Percentiles rank a stretch among this genome's conserved stretches.
phyloP scores from a whole-genome alignment of 148 eudicot species.

The Suaeda aralocaspica region DNA sequence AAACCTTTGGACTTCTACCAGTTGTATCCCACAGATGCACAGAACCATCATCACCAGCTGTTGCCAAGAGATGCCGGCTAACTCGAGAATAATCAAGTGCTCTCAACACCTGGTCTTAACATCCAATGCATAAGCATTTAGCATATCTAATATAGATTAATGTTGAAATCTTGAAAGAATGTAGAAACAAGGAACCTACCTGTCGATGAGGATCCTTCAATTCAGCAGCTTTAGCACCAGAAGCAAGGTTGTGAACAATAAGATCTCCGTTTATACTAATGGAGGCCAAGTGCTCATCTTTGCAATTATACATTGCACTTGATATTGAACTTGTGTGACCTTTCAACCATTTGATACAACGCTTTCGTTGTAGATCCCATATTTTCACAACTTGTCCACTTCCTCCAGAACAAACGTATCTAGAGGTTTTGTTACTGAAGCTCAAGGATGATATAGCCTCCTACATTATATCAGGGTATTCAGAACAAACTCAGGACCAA shows the following conservation, averaged over 20 bases:
- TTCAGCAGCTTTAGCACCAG: slow-evolving; percentile 81
- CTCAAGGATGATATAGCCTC: slow-evolving; percentile 68
- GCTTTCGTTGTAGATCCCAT: slow-evolving; percentile 95
- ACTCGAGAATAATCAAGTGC: slow-evolving; percentile 93
- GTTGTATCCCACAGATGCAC: slow-evolving; percentile 96
- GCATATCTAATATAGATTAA: slow-evolving; percentile 19
- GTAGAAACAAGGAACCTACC: slow-evolving; percentile 36
- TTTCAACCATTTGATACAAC: slow-evolving; percentile 92
- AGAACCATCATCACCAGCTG: slow-evolving; percentile 99
- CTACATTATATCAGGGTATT: slow-evolving; percentile 30
- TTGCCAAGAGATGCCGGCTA: slow-evolving; percentile 90
- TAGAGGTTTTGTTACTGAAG: slow-evolving; percentile 88
- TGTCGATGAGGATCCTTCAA: slow-evolving; percentile 87
- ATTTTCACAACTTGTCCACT: slow-evolving; percentile 83
- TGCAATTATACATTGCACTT: slow-evolving; percentile 79
- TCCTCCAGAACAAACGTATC: slow-evolving; percentile 90
- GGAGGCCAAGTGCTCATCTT: slow-evolving; percentile 96
- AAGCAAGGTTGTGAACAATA: slow-evolving; percentile 94
- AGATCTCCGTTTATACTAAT: slow-evolving; percentile 80
- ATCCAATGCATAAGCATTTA: slow-evolving; percentile 37
- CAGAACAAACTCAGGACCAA: no score
- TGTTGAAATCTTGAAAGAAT: neutral
- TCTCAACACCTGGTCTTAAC: slow-evolving; percentile 69
- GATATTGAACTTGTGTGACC: slow-evolving; percentile 88
- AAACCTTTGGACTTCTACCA: slow-evolving; percentile 87